Evolutionary conservation across 805 yeast genomes (phyloP).

Genomic region (Starmerella geochares): DNA sequence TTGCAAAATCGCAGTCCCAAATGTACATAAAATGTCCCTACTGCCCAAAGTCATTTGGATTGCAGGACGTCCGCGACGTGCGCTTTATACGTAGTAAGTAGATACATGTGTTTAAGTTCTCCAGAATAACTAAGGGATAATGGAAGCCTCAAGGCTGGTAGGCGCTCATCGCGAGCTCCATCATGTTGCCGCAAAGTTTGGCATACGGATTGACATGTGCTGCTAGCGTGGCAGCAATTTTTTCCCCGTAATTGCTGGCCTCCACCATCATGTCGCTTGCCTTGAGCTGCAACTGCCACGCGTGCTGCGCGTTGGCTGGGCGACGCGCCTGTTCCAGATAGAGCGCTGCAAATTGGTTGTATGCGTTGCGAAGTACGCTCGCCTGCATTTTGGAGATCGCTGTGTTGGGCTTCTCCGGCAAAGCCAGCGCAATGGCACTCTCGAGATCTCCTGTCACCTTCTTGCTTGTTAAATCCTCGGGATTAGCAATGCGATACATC

Average conservation of each 20-base stretch:
- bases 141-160: not conserved
- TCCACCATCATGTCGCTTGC: conserved; percentile 27
- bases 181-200: conserved; percentile 31
- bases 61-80: not conserved
- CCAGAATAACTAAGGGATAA: too few species aligned
- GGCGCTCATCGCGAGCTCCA: conserved; percentile 17
- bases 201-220: conserved; percentile 31
- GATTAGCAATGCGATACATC: conserved; percentile 5
- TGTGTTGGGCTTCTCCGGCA: conserved; percentile 12
- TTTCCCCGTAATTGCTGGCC: conserved; percentile 31
- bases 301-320: conserved; percentile 8
- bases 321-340: conserved; percentile 23
- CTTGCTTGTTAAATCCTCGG: not conserved
- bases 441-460: conserved; percentile 23
- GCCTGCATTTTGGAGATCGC: conserved; percentile 29
- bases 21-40: not conserved
- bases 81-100: not conserved
- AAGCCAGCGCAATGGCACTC: conserved; percentile 27
- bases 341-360: conserved; percentile 29
- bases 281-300: conserved; percentile 28
- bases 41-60: not conserved
- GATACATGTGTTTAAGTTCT: too few species aligned
- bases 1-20: not conserved
- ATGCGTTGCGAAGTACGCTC: conserved; percentile 28
- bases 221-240: conserved; percentile 26